A percentile compares a stretch with the other conserved stretches of the same genome.
phyloP scores from a whole-genome alignment of 2,329 filamentous ascomycete species.

The Fusarium albosuccineum region DNA sequence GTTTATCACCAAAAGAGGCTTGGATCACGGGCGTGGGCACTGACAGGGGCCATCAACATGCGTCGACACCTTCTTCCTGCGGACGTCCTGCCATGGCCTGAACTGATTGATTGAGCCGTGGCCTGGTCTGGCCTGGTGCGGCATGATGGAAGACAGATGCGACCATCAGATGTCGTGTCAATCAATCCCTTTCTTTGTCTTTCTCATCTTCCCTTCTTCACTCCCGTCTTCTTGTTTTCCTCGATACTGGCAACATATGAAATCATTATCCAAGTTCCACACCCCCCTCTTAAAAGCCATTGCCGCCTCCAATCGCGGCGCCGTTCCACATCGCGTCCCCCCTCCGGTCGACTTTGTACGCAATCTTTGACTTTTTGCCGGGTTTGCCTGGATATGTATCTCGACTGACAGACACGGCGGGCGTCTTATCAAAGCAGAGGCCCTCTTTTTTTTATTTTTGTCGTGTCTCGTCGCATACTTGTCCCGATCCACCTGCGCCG shows the following conservation, averaged over 20 bases:
- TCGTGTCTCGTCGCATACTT: conserved; percentile 27
- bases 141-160: conserved; percentile 39
- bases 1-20: conserved; percentile 34
- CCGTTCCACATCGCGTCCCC: conserved; percentile 17
- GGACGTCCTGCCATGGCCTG: conserved; percentile 14
- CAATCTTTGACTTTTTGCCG: conserved; percentile 23
- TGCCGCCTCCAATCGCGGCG: conserved; percentile 36
- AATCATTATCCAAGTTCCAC: conserved; percentile 28
- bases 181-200: conserved; percentile 20
- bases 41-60: conserved; percentile 20
- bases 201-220: conserved; percentile 8
- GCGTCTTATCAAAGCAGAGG: conserved; percentile 45
- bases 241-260: conserved; percentile 9
- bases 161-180: conserved; percentile 38
- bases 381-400: conserved; percentile 28
- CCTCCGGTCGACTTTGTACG: conserved; percentile 17
- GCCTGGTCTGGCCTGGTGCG: not conserved
- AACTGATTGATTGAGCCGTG: conserved; percentile 16
- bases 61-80: conserved; percentile 9
- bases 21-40: conserved; percentile 26
- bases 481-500: conserved; percentile 43
- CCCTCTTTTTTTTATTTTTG: conserved; percentile 49
- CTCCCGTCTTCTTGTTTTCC: not conserved
- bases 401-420: conserved; percentile 35
- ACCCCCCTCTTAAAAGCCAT: conserved; percentile 30